These are phyloP conservation scores for Tricholoma sp. DNA, from an alignment of 768 basidiomycete genomes.

Conservation along the genomic window DNA sequence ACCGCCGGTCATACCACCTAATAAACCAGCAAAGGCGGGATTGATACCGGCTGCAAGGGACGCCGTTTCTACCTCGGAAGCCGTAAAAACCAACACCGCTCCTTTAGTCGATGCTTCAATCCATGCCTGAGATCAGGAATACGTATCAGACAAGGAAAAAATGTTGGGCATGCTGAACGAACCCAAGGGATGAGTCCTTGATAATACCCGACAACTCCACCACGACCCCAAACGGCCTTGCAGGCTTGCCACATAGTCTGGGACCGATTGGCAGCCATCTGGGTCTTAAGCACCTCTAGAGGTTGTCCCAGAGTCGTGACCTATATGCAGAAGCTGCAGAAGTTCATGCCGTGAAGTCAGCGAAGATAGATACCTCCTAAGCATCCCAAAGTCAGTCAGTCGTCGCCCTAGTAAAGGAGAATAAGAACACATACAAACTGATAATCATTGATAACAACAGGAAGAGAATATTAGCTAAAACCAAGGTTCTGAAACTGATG, in stretches of 20 bases:
- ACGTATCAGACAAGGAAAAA: neutral
- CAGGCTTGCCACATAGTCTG: conserved; percentile 89
- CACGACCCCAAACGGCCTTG: conserved; percentile 85
- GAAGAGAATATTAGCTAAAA: neutral
- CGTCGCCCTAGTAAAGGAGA: neutral
- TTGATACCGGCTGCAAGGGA: conserved; percentile 62
- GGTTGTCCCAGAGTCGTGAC: conserved; percentile 99
- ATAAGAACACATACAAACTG: conserved; percentile 46
- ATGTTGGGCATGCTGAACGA: conserved; percentile 18
- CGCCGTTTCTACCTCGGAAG: conserved; percentile 86
- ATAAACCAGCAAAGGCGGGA: conserved; percentile 78
- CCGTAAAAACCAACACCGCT: conserved; percentile 91
- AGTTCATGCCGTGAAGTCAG: neutral
- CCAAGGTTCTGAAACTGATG: conserved; percentile 12
- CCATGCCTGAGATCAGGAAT: conserved; percentile 68
- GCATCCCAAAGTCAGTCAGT: conserved; percentile 18
- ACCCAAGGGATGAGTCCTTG: conserved; percentile 99
- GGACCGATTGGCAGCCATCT: conserved; percentile 96
- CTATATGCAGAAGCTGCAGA: conserved; percentile 31
- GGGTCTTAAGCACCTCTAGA: conserved; percentile 96
- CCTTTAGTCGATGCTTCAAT: conserved; percentile 99
- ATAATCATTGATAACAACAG: conserved; percentile 5
- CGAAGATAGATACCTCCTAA: conserved; percentile 63
- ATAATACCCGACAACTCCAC: conserved; percentile 87
- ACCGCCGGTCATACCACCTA: conserved; percentile 98